Conservation (phyloP, 176 grass and related monocot species). For the Zoysia japonica region DNA sequence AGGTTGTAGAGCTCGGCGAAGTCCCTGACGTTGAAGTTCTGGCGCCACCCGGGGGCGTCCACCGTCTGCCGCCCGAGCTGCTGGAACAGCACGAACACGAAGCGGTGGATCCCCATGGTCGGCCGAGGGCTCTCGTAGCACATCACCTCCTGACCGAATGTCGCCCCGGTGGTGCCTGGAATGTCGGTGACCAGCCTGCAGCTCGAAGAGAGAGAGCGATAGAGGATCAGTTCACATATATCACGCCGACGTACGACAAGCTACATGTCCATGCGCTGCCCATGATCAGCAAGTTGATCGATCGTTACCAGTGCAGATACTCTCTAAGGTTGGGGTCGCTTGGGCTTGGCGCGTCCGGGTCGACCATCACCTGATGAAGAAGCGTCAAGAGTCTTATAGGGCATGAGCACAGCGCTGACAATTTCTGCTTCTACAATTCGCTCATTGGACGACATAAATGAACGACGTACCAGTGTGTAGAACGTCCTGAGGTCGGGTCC, state of each 20-base stretch:
- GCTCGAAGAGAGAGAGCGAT: not conserved
- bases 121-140: conserved; percentile 62
- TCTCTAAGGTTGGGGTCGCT: conserved; percentile 68
- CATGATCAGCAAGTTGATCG: not conserved
- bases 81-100: conserved; percentile 73
- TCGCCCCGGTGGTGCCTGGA: conserved; percentile 56
- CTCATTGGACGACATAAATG: too few species aligned
- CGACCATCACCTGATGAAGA: conserved; percentile 60
- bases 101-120: conserved; percentile 66
- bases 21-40: conserved; percentile 74
- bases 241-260: not conserved
- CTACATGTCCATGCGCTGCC: not conserved
- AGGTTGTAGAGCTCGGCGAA: conserved; percentile 81
- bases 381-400: not conserved
- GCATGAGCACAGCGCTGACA: not conserved
- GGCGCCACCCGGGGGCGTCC: conserved; percentile 61
- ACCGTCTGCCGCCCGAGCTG: conserved; percentile 59
- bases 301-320: conserved; percentile 66
- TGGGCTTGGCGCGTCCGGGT: conserved; percentile 84
- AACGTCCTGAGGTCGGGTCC: conserved; percentile 78
- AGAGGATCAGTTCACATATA: conserved; percentile 10
- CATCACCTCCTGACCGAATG: conserved; percentile 69
- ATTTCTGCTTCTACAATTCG: too few species aligned
- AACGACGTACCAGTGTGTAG: conserved; percentile 67
- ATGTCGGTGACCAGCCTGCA: conserved; percentile 72